phyloP scores from a whole-genome alignment of 768 basidiomycete genomes.

The Xerocomellus intermedius region DNA sequence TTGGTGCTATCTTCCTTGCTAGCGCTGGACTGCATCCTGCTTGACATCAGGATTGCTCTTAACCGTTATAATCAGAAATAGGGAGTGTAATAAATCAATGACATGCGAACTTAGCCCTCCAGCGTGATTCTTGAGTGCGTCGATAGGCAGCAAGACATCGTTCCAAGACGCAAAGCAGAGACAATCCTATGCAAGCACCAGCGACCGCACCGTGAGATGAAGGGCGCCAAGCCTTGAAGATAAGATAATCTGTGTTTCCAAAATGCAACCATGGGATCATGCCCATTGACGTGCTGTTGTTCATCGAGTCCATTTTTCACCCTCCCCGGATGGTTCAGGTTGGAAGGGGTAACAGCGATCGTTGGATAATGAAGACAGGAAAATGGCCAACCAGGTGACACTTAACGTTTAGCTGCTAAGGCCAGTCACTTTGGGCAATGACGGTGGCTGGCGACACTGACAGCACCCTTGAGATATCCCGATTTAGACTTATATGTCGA shows the following conservation, averaged over 20 bases:
- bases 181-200: slow-evolving; percentile 72
- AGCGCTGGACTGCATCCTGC: neutral
- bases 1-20: neutral
- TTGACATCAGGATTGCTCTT: slow-evolving; percentile 18
- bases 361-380: neutral
- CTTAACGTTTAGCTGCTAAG: neutral
- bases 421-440: too few relatives aligned
- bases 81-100: neutral
- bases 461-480: neutral
- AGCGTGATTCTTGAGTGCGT: slow-evolving; percentile 50
- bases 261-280: slow-evolving; percentile 77
- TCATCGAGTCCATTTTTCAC: neutral
- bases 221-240: slow-evolving; percentile 70
- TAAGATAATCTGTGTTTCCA: slow-evolving; percentile 56
- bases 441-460: too few relatives aligned
- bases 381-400: neutral
- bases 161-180: slow-evolving; percentile 67
- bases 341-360: neutral
- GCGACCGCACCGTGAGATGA: slow-evolving; percentile 65
- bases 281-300: slow-evolving; percentile 23
- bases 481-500: neutral
- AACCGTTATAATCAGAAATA: neutral
- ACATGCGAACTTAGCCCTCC: slow-evolving; percentile 53
- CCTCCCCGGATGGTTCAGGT: neutral
- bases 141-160: slow-evolving; percentile 64